These are phyloP conservation scores for Suhomyces choctaworum DNA, from an alignment of 1,139 yeast species.

Conservation along the genomic window DNA sequence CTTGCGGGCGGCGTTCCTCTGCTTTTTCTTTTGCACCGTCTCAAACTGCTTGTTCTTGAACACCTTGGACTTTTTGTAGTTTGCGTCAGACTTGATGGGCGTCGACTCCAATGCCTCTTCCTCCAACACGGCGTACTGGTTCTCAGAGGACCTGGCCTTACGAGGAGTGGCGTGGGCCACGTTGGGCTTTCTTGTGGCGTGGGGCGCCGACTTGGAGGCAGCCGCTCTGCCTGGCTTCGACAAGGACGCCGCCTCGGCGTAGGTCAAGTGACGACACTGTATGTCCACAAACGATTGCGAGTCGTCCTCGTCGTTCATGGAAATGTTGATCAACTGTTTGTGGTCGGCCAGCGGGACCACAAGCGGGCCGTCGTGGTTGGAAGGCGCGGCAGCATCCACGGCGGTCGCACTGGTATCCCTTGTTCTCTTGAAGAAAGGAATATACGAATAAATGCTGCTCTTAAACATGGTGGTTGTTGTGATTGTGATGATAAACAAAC, in stretches of 20 bases:
- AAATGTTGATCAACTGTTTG: slow-evolving; percentile 32
- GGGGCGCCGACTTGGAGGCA: slow-evolving; percentile 1
- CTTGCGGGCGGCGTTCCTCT: slow-evolving; percentile 10
- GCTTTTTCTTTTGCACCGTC: slow-evolving; percentile 11
- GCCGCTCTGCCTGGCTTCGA: slow-evolving; percentile 17
- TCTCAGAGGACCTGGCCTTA: slow-evolving; percentile 9
- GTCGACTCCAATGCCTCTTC: slow-evolving; percentile 9
- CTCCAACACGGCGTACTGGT: slow-evolving; percentile 14
- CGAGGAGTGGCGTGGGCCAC: slow-evolving; percentile 9
- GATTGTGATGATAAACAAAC: slow-evolving; percentile 2
- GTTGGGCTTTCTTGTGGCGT: background rate
- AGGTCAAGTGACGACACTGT: slow-evolving; percentile 37
- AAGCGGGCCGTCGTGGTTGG: slow-evolving; percentile 19
- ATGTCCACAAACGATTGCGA: slow-evolving; percentile 42
- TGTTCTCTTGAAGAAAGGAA: slow-evolving; percentile 22
- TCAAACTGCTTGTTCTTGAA: slow-evolving; percentile 18
- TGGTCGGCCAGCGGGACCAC: slow-evolving; percentile 30
- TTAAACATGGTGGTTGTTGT: slow-evolving; percentile 22
- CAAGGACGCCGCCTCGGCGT: slow-evolving; percentile 47
- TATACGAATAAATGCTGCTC: slow-evolving; percentile 15
- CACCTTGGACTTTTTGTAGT: slow-evolving; percentile 14
- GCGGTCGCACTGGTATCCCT: slow-evolving; percentile 3
- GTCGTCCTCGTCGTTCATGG: slow-evolving; percentile 33
- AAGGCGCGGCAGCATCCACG: slow-evolving; percentile 1
- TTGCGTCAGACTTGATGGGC: slow-evolving; percentile 14